phyloP scores from a whole-genome alignment of 352 stramenopile species.

The Globisporangium yorkense region DNA sequence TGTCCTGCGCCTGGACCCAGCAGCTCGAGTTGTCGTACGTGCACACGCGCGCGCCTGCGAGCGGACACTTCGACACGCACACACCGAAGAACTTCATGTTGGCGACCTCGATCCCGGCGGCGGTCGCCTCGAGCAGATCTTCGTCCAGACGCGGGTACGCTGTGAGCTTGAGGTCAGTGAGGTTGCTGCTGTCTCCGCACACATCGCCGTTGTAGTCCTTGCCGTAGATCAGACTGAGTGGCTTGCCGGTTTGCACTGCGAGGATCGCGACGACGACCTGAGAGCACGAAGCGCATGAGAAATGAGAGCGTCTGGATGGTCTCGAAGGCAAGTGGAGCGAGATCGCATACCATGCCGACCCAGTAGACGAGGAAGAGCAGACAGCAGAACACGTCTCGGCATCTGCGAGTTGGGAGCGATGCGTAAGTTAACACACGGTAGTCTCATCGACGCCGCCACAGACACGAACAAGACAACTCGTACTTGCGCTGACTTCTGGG shows the following conservation, averaged over 20 bases:
- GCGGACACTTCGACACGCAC: slow-evolving; percentile 59
- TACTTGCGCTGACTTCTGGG: slow-evolving; percentile 25
- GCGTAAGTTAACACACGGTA: neutral
- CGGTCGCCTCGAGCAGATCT: slow-evolving; percentile 53
- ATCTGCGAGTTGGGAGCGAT: slow-evolving; percentile 23
- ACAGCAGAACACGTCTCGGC: slow-evolving; percentile 75
- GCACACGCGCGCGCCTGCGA: slow-evolving; percentile 45
- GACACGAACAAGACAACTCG: neutral
- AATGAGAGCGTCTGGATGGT: neutral
- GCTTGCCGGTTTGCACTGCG: slow-evolving; percentile 56
- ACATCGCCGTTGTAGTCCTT: slow-evolving; percentile 78
- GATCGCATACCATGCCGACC: slow-evolving; percentile 57
- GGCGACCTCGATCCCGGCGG: slow-evolving; percentile 29
- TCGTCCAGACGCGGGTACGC: slow-evolving; percentile 78
- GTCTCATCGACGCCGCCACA: too few species aligned
- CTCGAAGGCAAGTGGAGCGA: neutral
- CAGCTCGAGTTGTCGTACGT: slow-evolving; percentile 66
- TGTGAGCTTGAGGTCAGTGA: slow-evolving; percentile 37
- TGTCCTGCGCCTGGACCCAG: slow-evolving; percentile 52
- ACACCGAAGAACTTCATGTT: slow-evolving; percentile 76
- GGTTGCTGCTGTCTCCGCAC: slow-evolving; percentile 51
- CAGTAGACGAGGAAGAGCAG: slow-evolving; percentile 84
- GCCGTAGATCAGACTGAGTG: slow-evolving; percentile 72
- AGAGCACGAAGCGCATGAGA: neutral
- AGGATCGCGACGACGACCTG: slow-evolving; percentile 47